Percentiles rank a stretch among this genome's conserved stretches.
These are phyloP conservation scores for Allium fistulosum DNA, from an alignment of 106 monocot genomes.

Conservation along the genomic window DNA sequence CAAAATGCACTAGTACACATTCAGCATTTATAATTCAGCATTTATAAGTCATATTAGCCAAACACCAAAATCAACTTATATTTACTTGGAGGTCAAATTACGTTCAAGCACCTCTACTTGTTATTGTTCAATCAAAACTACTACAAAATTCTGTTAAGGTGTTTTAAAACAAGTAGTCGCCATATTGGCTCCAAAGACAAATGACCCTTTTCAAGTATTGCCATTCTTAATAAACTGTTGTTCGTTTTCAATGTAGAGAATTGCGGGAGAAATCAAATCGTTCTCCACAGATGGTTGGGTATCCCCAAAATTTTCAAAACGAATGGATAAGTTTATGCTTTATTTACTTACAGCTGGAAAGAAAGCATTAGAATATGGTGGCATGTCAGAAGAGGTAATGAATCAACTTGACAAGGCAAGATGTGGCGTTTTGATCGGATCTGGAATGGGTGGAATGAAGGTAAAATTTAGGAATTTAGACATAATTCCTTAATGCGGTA, in stretches of 20 bases:
- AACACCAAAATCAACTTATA: no score
- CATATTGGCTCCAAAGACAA: no score
- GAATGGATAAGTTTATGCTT: conserved; percentile 72
- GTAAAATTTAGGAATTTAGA: conserved; percentile 8
- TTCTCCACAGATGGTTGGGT: conserved; percentile 66
- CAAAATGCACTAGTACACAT: no score
- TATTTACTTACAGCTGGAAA: conserved; percentile 59
- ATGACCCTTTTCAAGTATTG: no score
- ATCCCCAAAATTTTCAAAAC: conserved; percentile 44
- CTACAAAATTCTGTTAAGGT: no score
- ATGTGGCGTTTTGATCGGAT: conserved; percentile 64
- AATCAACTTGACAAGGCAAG: conserved; percentile 37
- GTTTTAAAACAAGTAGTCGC: no score
- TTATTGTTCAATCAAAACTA: no score
- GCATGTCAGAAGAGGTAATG: conserved; percentile 37
- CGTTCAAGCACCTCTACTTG: no score
- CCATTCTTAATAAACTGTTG: no score
- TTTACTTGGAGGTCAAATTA: no score
- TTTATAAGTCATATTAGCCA: no score
- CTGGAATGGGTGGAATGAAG: conserved; percentile 69
- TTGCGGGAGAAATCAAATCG: conserved; percentile 62
- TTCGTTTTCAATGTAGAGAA: conserved; percentile 27
- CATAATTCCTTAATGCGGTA: not conserved
- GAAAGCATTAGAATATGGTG: conserved; percentile 47
- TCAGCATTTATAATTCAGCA: no score